Base-by-base conservation (phyloP, 768 basidiomycete species). In the Tricholoma sp. region DNA sequence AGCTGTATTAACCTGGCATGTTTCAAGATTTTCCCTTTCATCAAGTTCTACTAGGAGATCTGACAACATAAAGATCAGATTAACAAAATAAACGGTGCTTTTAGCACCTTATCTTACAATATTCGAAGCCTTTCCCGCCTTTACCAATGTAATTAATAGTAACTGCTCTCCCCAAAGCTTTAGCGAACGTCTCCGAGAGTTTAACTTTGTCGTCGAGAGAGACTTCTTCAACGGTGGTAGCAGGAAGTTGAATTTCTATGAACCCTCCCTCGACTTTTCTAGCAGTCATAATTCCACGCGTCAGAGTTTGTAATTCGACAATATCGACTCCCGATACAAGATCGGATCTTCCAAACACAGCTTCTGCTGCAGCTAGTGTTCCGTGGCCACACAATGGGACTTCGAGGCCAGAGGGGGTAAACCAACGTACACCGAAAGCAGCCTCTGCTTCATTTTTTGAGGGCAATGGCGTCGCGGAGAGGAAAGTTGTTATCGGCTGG, bases 1-100 rank as follows among this genome's bases (percentile, higher is more conserved):
- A 4, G 60, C 39, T 18, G 65, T 61, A 31, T 79, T 50, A 3
- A 78, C 55, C 4, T 11, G 70, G 64, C 6, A 69, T 67, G 10
- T 54, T 45, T 59, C 57, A 0, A 64, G 55, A 18, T 66, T 57
- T 47, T 65, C 63, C n/a, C 60, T 62, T 45, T 60, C 63, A 39
- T 78, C 76, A 5, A 84, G 59, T 55, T 78, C 79, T 0, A 77
- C 59, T 53, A 83, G 46, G 1, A 78, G 49, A 58, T 68, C 76
- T 77, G 49, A 5, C n/a, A 35, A 43, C 41, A 19, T 8, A 8
- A 7, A 10, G 7, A 43, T 21, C 19, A 43, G 18, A 19, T 43
- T 16, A 46, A 24, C 11, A 55, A 47, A 8, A 3, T n/a, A 19
- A 21, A n/a, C 8, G 41, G 11, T 8, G n/a, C 7, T 8, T 51